A percentile compares a stretch with the other conserved stretches of the same genome.
phyloP scores from a whole-genome alignment of 768 basidiomycete species.

The Cyathus striatus region DNA sequence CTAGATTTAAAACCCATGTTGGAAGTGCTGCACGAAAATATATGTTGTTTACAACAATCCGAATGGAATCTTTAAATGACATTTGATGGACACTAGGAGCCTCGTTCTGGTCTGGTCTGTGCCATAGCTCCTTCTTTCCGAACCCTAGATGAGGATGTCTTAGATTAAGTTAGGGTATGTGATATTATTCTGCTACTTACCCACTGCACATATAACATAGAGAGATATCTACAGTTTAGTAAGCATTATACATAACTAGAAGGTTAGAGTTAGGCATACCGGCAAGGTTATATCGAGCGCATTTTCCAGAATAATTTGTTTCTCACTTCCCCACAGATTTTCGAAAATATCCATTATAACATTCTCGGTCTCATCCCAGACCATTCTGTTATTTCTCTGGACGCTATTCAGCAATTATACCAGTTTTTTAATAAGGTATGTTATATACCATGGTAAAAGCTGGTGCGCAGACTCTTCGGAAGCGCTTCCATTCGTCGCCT shows the following conservation, averaged over 20 bases:
- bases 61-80: conserved; percentile 47
- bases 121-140: conserved; percentile 45
- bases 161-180: neutral
- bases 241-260: too few species aligned
- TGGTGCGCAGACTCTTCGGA: conserved; percentile 58
- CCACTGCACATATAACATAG: conserved; percentile 51
- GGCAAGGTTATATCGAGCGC: conserved; percentile 48
- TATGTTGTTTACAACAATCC: conserved; percentile 32
- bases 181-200: conserved; percentile 22
- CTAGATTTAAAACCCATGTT: conserved; percentile 28
- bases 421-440: too few species aligned
- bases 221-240: conserved; percentile 47
- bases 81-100: conserved; percentile 37
- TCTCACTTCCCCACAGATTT: conserved; percentile 40
- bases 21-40: conserved; percentile 33
- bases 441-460: conserved; percentile 60
- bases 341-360: conserved; percentile 38
- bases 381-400: conserved; percentile 41
- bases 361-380: conserved; percentile 41
- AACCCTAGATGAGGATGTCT: conserved; percentile 45
- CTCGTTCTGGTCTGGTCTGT: conserved; percentile 31
- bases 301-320: conserved; percentile 37
- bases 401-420: neutral
- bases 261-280: conserved; percentile 23
- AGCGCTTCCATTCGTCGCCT: conserved; percentile 61